phyloP scores from a whole-genome alignment of 2,329 filamentous ascomycete genomes.

The Paraphoma chrysanthemicola region DNA sequence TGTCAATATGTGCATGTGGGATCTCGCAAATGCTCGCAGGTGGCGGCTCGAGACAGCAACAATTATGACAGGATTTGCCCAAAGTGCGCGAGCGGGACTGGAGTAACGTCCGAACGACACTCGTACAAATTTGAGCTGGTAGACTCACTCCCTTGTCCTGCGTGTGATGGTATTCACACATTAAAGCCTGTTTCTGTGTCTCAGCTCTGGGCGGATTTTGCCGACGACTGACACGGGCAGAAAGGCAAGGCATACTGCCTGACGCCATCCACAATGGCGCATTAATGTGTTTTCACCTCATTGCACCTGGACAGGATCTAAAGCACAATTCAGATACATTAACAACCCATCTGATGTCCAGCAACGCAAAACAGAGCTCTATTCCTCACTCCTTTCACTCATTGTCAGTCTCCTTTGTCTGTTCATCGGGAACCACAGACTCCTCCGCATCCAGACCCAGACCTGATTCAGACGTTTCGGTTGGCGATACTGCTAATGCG shows the following conservation, averaged over 20 bases:
- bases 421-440: too few species aligned
- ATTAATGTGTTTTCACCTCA: not conserved
- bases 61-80: conserved; percentile 1
- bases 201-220: not conserved
- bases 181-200: not conserved
- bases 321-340: too few species aligned
- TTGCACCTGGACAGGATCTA: too few species aligned
- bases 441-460: too few species aligned
- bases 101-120: conserved; percentile 4
- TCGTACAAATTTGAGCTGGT: conserved; percentile 4
- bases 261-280: not conserved
- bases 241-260: not conserved
- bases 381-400: too few species aligned
- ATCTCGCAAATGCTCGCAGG: conserved; percentile 6
- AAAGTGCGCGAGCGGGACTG: conserved; percentile 1
- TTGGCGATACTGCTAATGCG: too few species aligned
- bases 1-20: conserved; percentile 14
- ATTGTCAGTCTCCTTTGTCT: too few species aligned
- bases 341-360: too few species aligned
- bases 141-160: conserved; percentile 5
- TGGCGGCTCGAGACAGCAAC: conserved; percentile 1
- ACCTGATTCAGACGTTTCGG: too few species aligned
- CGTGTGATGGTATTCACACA: conserved; percentile 11
- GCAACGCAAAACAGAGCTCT: too few species aligned
- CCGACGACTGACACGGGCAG: not conserved